Evolutionary conservation across 1,139 yeast species (phyloP).

Genomic region (Schwanniomyces etchellsii): DNA sequence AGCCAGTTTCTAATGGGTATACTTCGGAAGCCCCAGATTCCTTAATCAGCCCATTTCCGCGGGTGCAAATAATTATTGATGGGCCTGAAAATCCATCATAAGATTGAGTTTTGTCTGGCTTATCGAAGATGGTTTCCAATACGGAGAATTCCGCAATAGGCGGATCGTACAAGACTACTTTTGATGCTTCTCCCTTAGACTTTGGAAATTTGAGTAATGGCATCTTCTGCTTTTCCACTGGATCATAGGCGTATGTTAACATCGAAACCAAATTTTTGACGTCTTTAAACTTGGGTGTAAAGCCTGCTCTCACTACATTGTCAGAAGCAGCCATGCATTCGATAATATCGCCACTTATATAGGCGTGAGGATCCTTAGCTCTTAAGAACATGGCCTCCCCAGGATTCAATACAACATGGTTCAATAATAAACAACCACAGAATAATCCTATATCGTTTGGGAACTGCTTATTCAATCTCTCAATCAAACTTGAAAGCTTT

Average conservation of each 20-base stretch:
- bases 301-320: conserved; percentile 96
- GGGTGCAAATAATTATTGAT: conserved; percentile 76
- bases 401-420: conserved; percentile 74
- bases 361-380: conserved; percentile 98
- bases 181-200: conserved; percentile 60
- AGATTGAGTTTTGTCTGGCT: conserved; percentile 32
- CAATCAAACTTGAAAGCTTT: conserved; percentile 64
- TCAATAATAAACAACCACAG: conserved; percentile 89
- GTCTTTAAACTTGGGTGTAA: conserved; percentile 97
- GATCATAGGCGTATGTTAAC: conserved; percentile 85
- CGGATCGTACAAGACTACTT: conserved; percentile 74
- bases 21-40: conserved; percentile 40
- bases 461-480: conserved; percentile 77
- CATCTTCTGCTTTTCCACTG: conserved; percentile 93
- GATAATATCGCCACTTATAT: conserved; percentile 91
- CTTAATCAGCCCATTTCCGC: conserved; percentile 62
- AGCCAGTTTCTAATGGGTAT: conserved; percentile 50
- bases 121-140: conserved; percentile 59
- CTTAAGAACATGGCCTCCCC: conserved; percentile 97
- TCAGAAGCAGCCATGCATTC: conserved; percentile 99
- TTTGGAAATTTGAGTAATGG: conserved; percentile 56
- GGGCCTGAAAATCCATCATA: conserved; percentile 76
- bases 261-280: conserved; percentile 81
- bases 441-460: conserved; percentile 92
- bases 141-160: conserved; percentile 97